These are phyloP conservation scores for Penicillium parvum DNA, from an alignment of 495 filamentous ascomycete species.

Conservation along the genomic window DNA sequence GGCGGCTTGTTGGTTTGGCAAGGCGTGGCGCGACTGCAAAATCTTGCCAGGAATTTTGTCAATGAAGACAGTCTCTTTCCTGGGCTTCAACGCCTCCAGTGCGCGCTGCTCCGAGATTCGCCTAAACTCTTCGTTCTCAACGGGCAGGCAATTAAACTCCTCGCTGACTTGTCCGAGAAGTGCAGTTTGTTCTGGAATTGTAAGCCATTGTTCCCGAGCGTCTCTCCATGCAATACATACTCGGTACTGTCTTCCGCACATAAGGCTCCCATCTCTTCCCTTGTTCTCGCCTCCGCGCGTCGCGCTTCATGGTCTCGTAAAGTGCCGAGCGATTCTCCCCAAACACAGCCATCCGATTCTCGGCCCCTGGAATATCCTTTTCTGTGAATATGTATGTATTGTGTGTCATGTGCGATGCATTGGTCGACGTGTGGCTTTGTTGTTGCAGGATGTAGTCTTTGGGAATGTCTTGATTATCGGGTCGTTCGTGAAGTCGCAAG, in stretches of 20 bases:
- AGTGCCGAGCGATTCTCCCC: conserved; percentile 43
- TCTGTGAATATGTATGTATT: conserved; percentile 68
- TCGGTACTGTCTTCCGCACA: conserved; percentile 75
- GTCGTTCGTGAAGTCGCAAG: conserved; percentile 49
- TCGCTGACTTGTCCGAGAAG: conserved; percentile 68
- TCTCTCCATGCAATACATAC: conserved; percentile 37
- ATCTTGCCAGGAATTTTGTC: conserved; percentile 37
- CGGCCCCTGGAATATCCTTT: conserved; percentile 29
- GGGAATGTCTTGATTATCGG: conserved; percentile 62
- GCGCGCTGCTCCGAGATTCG: conserved; percentile 56
- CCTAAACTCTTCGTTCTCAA: conserved; percentile 68
- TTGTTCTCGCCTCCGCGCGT: conserved; percentile 44
- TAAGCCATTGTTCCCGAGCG: conserved; percentile 16
- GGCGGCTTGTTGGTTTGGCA: conserved; percentile 33
- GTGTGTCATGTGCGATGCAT: conserved; percentile 43
- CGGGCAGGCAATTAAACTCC: conserved; percentile 72
- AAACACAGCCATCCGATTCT: conserved; percentile 41
- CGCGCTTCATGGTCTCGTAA: conserved; percentile 46
- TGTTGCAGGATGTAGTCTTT: conserved; percentile 78
- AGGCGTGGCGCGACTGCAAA: conserved; percentile 32
- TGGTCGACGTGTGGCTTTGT: conserved; percentile 45
- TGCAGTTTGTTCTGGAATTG: conserved; percentile 66
- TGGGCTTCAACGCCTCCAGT: conserved; percentile 60
- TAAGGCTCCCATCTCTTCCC: conserved; percentile 64
- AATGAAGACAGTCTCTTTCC: conserved; percentile 45